Evolutionary conservation across 2,329 filamentous ascomycete species (phyloP).

Genomic region (Cyanodermella asteris): DNA sequence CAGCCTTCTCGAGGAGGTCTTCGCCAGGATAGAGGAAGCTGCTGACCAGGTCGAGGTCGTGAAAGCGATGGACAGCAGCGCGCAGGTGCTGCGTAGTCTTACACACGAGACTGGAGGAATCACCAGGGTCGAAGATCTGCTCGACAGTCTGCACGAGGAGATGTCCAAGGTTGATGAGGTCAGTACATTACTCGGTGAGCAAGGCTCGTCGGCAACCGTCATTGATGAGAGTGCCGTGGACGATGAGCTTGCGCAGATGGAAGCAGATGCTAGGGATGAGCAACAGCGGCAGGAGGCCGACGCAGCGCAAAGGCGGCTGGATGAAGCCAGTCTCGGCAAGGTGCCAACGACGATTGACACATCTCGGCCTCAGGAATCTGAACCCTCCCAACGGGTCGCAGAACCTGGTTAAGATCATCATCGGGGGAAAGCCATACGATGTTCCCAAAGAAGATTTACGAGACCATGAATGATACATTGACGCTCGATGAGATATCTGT

Average conservation of each 20-base stretch:
- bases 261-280: conserved; percentile 32
- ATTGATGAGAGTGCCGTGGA: conserved; percentile 73
- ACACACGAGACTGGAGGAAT: conserved; percentile 59
- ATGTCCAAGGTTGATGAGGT: conserved; percentile 71
- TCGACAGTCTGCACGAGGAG: conserved; percentile 55
- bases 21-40: conserved; percentile 66
- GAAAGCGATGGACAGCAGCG: conserved; percentile 58
- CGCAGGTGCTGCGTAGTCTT: conserved; percentile 47
- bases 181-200: conserved; percentile 50
- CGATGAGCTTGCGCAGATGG: conserved; percentile 61
- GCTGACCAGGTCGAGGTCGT: conserved; percentile 68
- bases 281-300: conserved; percentile 26
- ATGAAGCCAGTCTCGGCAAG: too few relatives aligned
- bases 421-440: too few relatives aligned
- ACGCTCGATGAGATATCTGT: too few relatives aligned
- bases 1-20: conserved; percentile 62
- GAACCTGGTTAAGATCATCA: too few relatives aligned
- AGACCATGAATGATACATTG: too few relatives aligned
- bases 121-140: conserved; percentile 51
- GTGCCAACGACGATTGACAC: too few relatives aligned
- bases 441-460: too few relatives aligned
- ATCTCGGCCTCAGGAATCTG: too few relatives aligned
- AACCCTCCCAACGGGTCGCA: too few relatives aligned
- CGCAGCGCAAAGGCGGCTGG: conserved; percentile 5
- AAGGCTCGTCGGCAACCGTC: conserved; percentile 18